These are phyloP conservation scores for Eucalyptus pauciflora DNA, from an alignment of 345 rosid genomes.

Conservation along the genomic window DNA sequence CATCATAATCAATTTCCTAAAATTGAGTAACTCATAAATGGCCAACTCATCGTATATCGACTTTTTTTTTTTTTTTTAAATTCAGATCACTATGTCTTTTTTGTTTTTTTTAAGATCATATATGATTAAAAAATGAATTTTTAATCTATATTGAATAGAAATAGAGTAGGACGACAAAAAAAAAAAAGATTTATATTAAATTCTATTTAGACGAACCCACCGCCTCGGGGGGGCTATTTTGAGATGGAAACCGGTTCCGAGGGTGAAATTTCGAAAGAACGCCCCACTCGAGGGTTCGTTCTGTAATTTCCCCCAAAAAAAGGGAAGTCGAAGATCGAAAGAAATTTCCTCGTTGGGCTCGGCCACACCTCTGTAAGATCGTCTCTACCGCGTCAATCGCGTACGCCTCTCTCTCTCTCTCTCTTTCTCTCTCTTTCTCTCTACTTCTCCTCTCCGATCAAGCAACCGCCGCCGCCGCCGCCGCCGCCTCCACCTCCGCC, in stretches of 20 bases:
- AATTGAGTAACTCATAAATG: background rate
- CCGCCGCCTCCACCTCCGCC: background rate
- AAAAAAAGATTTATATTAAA: too few relatives aligned
- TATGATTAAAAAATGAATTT: too few relatives aligned
- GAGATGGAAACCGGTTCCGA: background rate
- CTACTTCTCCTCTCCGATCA: background rate
- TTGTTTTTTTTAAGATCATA: too few relatives aligned
- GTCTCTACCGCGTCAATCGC: background rate
- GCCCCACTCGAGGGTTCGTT: background rate
- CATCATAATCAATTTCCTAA: background rate
- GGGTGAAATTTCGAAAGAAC: background rate
- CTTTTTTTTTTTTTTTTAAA: too few relatives aligned
- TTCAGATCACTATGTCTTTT: too few relatives aligned
- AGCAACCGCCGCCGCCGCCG: background rate
- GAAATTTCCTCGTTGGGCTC: background rate
- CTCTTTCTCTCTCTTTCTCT: background rate
- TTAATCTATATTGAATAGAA: too few relatives aligned
- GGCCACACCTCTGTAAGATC: fast-evolving
- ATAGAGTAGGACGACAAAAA: too few relatives aligned
- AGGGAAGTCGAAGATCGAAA: background rate
- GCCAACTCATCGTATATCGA: too few relatives aligned
- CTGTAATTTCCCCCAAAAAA: background rate
- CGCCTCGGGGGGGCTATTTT: background rate
- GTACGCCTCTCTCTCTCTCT: background rate
- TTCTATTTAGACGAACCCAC: background rate